A percentile compares a stretch with the other conserved stretches of the same genome.
Conservation (phyloP, 2,329 filamentous ascomycete genomes). For the Colletotrichum eleusines region DNA sequence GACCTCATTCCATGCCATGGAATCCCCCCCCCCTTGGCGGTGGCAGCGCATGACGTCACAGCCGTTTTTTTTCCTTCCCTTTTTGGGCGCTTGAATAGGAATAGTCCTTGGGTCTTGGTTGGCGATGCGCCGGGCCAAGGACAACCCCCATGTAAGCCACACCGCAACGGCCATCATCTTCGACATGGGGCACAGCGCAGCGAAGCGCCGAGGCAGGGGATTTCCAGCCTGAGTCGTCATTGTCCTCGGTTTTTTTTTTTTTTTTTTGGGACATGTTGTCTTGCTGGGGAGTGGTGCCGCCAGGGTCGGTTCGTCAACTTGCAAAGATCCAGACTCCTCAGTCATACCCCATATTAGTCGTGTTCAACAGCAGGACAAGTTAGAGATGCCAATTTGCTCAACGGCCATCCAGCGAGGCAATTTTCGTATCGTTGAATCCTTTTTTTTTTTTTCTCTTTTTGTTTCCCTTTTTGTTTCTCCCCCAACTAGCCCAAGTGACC, state of each 20-base stretch:
- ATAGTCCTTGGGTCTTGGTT: too few relatives aligned
- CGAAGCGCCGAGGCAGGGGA: background rate
- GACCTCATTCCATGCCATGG: slow-evolving; percentile 35
- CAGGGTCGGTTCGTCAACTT: background rate
- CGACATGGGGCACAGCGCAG: slow-evolving; percentile 2
- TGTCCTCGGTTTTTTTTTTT: background rate
- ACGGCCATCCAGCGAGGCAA: background rate
- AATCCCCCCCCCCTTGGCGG: slow-evolving; percentile 29
- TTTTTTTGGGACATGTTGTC: background rate
- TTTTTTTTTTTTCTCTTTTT: too few relatives aligned
- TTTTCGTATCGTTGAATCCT: background rate
- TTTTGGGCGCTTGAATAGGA: background rate
- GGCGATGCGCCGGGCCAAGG: slow-evolving; percentile 32
- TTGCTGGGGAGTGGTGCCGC: background rate
- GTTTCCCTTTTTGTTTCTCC: too few relatives aligned
- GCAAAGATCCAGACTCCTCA: background rate
- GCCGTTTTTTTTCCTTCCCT: background rate
- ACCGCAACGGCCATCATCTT: slow-evolving; percentile 16
- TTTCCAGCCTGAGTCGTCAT: background rate
- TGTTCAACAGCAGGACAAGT: background rate
- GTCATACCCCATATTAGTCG: background rate
- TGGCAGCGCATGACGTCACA: slow-evolving; percentile 26
- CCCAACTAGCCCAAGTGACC: background rate
- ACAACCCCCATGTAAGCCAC: slow-evolving; percentile 32
- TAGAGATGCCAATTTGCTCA: background rate